A percentile compares a stretch with the other conserved stretches of the same genome.
phyloP scores from a whole-genome alignment of 805 yeast genomes.

The Groenewaldozyma tartarivorans region DNA sequence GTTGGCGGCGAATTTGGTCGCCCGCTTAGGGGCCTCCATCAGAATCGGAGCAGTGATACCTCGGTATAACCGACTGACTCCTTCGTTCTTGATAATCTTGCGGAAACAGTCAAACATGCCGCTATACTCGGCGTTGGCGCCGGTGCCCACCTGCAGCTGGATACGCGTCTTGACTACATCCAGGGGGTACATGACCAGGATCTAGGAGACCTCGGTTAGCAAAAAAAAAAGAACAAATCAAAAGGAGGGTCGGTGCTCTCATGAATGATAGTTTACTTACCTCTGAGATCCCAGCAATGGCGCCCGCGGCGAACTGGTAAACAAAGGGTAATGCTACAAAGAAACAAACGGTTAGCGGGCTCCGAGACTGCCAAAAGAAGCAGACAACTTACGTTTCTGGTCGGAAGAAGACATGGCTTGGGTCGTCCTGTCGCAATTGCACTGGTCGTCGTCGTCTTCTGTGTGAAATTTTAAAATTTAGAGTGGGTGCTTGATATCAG shows the following conservation, averaged over 20 bases:
- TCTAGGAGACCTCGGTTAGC: constrained; percentile 22
- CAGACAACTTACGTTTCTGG: too few relatives aligned
- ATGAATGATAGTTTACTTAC: constrained; percentile 19
- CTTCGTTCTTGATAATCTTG: constrained; percentile 81
- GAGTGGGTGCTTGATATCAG: too few relatives aligned
- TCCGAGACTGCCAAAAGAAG: too few relatives aligned
- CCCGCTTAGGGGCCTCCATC: constrained; percentile 99
- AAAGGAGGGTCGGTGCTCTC: too few relatives aligned
- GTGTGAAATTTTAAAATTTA: too few relatives aligned
- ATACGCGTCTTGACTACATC: constrained; percentile 96
- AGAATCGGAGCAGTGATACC: constrained; percentile 94
- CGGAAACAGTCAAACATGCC: constrained; percentile 79
- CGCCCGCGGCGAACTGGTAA: constrained; percentile 89
- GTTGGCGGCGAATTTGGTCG: constrained; percentile 96
- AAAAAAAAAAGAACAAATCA: too few relatives aligned
- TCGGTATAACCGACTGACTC: constrained; percentile 71
- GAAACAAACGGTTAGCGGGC: not conserved
- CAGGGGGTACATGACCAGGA: constrained; percentile 89
- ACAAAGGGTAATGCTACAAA: constrained; percentile 61
- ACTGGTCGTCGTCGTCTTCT: too few relatives aligned
- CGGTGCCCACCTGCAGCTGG: constrained; percentile 65
- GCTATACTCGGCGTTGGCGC: constrained; percentile 44
- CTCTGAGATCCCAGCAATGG: constrained; percentile 95
- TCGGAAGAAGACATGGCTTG: too few relatives aligned
- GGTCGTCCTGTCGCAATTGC: too few relatives aligned